These are phyloP conservation scores for Nigrospora sphaerica DNA, from an alignment of 2,329 filamentous ascomycete species.

Conservation along the genomic window DNA sequence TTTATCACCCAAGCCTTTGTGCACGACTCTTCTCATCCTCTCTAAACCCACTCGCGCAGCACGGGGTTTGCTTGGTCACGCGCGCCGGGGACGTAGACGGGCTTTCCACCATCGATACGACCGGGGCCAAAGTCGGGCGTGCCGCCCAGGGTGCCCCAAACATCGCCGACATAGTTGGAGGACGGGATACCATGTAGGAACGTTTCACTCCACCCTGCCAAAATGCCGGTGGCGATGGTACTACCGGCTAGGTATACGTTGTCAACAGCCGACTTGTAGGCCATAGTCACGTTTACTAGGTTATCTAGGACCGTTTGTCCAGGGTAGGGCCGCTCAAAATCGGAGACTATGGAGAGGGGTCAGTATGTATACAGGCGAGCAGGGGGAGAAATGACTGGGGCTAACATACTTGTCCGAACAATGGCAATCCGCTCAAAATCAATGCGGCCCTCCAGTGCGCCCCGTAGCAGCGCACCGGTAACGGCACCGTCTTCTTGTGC, in stretches of 20 bases:
- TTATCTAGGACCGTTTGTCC: constrained; percentile 3
- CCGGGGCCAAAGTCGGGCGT: constrained; percentile 58
- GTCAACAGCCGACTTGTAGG: constrained; percentile 36
- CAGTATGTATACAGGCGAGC: too few relatives aligned
- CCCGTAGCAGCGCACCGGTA: constrained; percentile 57
- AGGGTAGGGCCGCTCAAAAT: constrained; percentile 5
- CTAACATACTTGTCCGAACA: too few relatives aligned
- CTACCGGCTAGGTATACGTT: constrained; percentile 64
- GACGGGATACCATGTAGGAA: constrained; percentile 51
- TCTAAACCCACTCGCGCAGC: too few relatives aligned
- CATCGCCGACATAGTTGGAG: constrained; percentile 63
- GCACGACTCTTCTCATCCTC: too few relatives aligned
- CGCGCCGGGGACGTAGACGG: constrained; percentile 3
- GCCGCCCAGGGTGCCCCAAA: constrained; percentile 62
- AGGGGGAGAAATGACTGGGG: too few relatives aligned
- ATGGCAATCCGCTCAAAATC: constrained; percentile 63
- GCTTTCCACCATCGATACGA: not conserved
- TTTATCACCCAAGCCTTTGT: too few relatives aligned
- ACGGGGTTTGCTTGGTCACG: too few relatives aligned
- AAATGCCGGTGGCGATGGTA: constrained; percentile 56
- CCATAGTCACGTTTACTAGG: not conserved
- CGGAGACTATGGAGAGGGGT: too few relatives aligned
- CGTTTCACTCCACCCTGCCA: constrained; percentile 51
- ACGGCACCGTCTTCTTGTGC: constrained; percentile 69
- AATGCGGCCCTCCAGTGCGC: constrained; percentile 30